A percentile compares a stretch with the other conserved stretches of the same genome.
Evolutionary conservation across 176 grass and related monocot species (phyloP).

Genomic region (Musa itinerans): DNA sequence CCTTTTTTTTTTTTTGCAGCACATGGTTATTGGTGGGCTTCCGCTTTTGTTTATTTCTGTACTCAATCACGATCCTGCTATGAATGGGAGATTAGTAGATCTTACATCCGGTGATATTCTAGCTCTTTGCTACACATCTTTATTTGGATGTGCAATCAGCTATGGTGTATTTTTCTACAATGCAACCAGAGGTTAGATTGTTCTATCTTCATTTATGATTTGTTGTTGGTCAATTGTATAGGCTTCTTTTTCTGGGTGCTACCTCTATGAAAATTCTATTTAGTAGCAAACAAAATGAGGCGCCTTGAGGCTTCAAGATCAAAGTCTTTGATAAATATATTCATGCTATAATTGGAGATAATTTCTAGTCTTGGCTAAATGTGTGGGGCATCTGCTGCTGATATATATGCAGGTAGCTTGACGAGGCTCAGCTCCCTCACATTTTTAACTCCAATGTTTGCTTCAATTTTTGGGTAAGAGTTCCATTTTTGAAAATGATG

Average conservation of each 20-base stretch:
- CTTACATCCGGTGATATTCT: conserved; percentile 50
- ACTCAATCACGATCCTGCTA: conserved; percentile 84
- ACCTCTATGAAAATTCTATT: background rate
- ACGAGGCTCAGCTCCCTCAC: conserved; percentile 91
- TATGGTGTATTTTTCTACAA: conserved; percentile 96
- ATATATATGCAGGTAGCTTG: conserved; percentile 58
- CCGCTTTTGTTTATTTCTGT: conserved; percentile 62
- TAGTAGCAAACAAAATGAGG: background rate
- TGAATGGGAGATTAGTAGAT: conserved; percentile 61
- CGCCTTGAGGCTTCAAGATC: background rate
- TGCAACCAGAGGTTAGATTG: conserved; percentile 67
- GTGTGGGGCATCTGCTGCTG: conserved; percentile 1
- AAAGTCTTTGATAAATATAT: background rate
- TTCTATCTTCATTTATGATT: conserved; percentile 19
- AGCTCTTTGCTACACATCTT: conserved; percentile 73
- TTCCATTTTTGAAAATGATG: background rate
- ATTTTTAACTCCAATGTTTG: conserved; percentile 98
- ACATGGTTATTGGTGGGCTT: conserved; percentile 84
- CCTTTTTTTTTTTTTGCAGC: conserved; percentile 32
- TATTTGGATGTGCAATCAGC: conserved; percentile 91
- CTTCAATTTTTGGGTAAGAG: conserved; percentile 86
- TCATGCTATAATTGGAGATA: background rate
- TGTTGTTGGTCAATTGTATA: conserved; percentile 10
- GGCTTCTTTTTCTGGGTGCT: conserved; percentile 15
- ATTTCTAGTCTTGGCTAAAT: background rate